Percentiles rank a stretch among this genome's conserved stretches.
Conservation (phyloP, 176 grass and related monocot species). For the Paspalum vaginatum region DNA sequence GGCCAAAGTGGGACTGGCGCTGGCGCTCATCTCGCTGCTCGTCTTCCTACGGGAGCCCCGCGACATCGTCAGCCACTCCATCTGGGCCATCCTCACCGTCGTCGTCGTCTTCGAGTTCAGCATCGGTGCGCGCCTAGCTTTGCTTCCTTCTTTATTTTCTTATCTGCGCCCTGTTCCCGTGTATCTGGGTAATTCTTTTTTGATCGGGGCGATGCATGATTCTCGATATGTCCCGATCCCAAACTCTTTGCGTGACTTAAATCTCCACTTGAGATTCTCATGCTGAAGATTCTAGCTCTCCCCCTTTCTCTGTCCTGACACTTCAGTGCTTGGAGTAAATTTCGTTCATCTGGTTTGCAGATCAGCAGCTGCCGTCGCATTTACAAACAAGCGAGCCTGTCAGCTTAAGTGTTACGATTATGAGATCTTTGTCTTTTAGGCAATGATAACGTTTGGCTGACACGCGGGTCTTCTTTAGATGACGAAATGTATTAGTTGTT, state of each 20-base stretch:
- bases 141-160: not conserved
- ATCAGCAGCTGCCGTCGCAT: conserved; percentile 9
- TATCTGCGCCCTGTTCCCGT: too few relatives aligned
- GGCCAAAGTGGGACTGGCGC: conserved; percentile 62
- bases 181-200: too few relatives aligned
- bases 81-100: conserved; percentile 97
- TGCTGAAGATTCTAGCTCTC: not conserved
- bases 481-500: not conserved
- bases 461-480: not conserved
- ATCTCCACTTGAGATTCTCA: too few relatives aligned
- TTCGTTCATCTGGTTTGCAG: not conserved
- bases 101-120: conserved; percentile 97
- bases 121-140: conserved; percentile 50
- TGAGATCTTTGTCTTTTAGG: not conserved
- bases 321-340: not conserved
- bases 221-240: too few relatives aligned
- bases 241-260: too few relatives aligned
- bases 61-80: conserved; percentile 75
- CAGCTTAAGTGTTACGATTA: not conserved
- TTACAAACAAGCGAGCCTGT: not conserved
- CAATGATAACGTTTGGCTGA: not conserved
- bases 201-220: too few relatives aligned
- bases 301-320: not conserved
- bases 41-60: conserved; percentile 78
- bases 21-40: conserved; percentile 71